These are phyloP conservation scores for Corniculantispora saksenae DNA, from an alignment of 2,329 filamentous ascomycete genomes.

Conservation along the genomic window DNA sequence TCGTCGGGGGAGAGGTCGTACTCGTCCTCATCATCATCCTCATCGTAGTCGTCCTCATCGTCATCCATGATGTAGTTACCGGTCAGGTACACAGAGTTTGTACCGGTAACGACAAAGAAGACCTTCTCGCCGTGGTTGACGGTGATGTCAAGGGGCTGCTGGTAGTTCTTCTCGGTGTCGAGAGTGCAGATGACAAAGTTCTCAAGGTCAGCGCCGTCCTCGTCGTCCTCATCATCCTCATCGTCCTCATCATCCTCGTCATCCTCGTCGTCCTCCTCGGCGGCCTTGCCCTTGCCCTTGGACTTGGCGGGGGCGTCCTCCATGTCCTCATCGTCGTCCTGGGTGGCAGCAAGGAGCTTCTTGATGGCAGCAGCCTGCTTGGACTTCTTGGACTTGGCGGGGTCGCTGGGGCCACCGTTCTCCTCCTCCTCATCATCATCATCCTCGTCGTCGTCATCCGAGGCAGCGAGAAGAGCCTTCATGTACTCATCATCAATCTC, in stretches of 20 bases:
- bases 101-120: constrained; percentile 89
- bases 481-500: constrained; percentile 69
- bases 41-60: constrained; percentile 61
- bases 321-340: constrained; percentile 58
- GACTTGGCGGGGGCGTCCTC: constrained; percentile 68
- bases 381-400: constrained; percentile 84
- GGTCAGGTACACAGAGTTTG: constrained; percentile 87
- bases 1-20: constrained; percentile 84
- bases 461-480: constrained; percentile 52
- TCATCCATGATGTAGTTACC: constrained; percentile 91
- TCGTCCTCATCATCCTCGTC: constrained; percentile 56
- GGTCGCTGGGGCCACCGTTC: constrained; percentile 90
- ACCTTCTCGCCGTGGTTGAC: constrained; percentile 85
- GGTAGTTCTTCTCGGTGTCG: constrained; percentile 87
- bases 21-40: constrained; percentile 68
- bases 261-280: constrained; percentile 57
- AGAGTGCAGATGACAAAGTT: constrained; percentile 95
- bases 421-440: constrained; percentile 68
- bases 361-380: constrained; percentile 74
- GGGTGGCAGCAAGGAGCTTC: constrained; percentile 72
- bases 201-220: constrained; percentile 69
- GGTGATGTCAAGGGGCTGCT: constrained; percentile 92
- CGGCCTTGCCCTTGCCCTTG: constrained; percentile 61
- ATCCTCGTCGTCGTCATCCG: constrained; percentile 53
- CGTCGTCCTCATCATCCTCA: constrained; percentile 58